These are phyloP conservation scores for Flaveria robusta DNA, from an alignment of 129 eudicot species.

Conservation along the genomic window DNA sequence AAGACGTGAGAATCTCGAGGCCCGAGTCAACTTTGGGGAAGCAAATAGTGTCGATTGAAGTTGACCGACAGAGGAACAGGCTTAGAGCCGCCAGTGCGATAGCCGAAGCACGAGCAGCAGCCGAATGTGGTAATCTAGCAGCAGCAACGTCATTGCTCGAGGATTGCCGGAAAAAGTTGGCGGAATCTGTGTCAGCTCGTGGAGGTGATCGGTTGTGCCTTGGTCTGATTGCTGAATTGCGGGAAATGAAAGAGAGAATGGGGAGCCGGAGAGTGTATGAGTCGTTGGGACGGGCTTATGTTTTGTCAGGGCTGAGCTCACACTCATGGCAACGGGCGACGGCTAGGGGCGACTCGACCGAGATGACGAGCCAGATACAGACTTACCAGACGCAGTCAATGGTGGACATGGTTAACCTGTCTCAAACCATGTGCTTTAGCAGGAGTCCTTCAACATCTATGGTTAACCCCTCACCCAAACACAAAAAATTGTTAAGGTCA, in stretches of 20 bases:
- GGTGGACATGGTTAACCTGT: conserved; percentile 76
- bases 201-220: conserved; percentile 57
- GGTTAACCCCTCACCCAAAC: conserved; percentile 47
- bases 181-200: conserved; percentile 48
- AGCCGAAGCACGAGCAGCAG: conserved; percentile 62
- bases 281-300: conserved; percentile 77
- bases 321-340: conserved; percentile 97
- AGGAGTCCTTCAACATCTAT: conserved; percentile 51
- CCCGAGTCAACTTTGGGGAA: conserved; percentile 48
- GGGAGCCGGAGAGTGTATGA: conserved; percentile 65
- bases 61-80: conserved; percentile 75
- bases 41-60: conserved; percentile 50
- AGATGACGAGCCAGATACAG: conserved; percentile 47
- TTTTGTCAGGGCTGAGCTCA: conserved; percentile 80
- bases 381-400: conserved; percentile 76
- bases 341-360: conserved; percentile 72
- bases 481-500: conserved; percentile 42
- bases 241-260: conserved; percentile 84
- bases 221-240: conserved; percentile 66
- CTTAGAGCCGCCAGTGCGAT: conserved; percentile 68
- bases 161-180: conserved; percentile 43
- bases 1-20: conserved; percentile 51
- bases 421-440: conserved; percentile 68
- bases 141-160: conserved; percentile 58
- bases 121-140: conserved; percentile 64